These are phyloP conservation scores for Hanseniaspora gamundiae DNA, from an alignment of 1,139 yeast species.

Conservation along the genomic window DNA sequence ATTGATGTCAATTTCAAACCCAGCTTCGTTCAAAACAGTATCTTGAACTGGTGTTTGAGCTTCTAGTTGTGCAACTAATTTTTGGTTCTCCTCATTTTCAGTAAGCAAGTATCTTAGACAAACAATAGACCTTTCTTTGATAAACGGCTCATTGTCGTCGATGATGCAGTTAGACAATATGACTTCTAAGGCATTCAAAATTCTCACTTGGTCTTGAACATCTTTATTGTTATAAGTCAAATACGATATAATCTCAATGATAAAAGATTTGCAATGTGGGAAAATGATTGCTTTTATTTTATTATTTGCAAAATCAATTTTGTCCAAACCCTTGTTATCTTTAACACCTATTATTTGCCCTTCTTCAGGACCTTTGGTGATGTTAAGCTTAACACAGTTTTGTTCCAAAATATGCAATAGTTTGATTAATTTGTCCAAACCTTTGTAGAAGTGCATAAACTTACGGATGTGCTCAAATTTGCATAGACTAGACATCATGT, in stretches of 20 bases:
- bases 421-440: slow-evolving; percentile 33
- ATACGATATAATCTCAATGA: slow-evolving; percentile 49
- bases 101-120: slow-evolving; percentile 60
- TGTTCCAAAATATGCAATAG: slow-evolving; percentile 39
- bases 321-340: slow-evolving; percentile 12
- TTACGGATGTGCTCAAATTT: slow-evolving; percentile 41
- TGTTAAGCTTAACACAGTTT: slow-evolving; percentile 29
- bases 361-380: slow-evolving; percentile 23
- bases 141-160: slow-evolving; percentile 79
- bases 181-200: slow-evolving; percentile 54
- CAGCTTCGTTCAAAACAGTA: slow-evolving; percentile 40
- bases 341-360: slow-evolving; percentile 14
- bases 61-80: slow-evolving; percentile 53
- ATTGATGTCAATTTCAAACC: slow-evolving; percentile 44
- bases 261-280: slow-evolving; percentile 48
- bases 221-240: slow-evolving; percentile 38
- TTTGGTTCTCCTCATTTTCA: slow-evolving; percentile 56
- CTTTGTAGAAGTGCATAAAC: slow-evolving; percentile 39
- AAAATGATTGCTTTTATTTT: slow-evolving; percentile 29
- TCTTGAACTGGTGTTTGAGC: slow-evolving; percentile 41
- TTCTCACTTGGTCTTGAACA: slow-evolving; percentile 58
- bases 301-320: slow-evolving; percentile 13
- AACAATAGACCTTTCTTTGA: slow-evolving; percentile 73
- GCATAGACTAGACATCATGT: slow-evolving; percentile 40
- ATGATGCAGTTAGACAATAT: slow-evolving; percentile 72